Base-by-base conservation (phyloP, 1,139 yeast genomes). In the Hyphopichia burtonii region DNA sequence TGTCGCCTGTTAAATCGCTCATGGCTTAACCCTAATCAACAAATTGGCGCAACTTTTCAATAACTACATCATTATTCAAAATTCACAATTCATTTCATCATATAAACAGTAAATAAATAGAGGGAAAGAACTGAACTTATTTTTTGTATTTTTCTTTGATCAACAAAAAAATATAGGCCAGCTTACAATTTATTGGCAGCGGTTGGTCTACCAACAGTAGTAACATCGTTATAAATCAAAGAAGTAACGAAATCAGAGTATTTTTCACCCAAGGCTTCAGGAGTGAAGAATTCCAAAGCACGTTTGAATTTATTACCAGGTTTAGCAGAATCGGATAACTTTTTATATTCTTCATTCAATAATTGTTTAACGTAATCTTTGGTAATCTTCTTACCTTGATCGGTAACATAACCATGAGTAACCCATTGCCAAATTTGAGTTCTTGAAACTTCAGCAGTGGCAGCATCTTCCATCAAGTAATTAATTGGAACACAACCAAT, bases 351-450 rank as follows among this genome's bases (percentile, higher is more conserved):
- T 58, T 84, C 88, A 38, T 71, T 66, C 57, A 86, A 78, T 46
- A 84, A 68, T 52, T 65, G 62, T 40, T 68, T 56, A 36, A 83
- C 80, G 55, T 79, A 82, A 38, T 74, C 78, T 56, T 80, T 75
- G 54, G 84, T 77, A 46, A 86, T 74, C 42, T 65, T 68, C 44
- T 69, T 74, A 54, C 86, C 85, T 50, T 75, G 74, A 50, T 76
- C 78, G 40, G 91, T 83, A 51, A 65, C 66, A 42, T 80, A 82
- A 44, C 83, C 83, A 61, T 86, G 93, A 51, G 82, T 82, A 48
- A 85, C 89, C 93, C 93, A 86, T 65, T 86, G 91, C 80, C 86
- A 82, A 54, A 86, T 76, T 66, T 84, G 90, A 33, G 88, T 79
- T 63, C 94, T 81, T 28, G 91, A 84, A 33, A 86, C 93, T 65